Evolutionary conservation across 495 filamentous ascomycete genomes (phyloP), one percentile per base, ranked within the genome.

Genomic region (Paragyromitra xinjiangensis): DNA sequence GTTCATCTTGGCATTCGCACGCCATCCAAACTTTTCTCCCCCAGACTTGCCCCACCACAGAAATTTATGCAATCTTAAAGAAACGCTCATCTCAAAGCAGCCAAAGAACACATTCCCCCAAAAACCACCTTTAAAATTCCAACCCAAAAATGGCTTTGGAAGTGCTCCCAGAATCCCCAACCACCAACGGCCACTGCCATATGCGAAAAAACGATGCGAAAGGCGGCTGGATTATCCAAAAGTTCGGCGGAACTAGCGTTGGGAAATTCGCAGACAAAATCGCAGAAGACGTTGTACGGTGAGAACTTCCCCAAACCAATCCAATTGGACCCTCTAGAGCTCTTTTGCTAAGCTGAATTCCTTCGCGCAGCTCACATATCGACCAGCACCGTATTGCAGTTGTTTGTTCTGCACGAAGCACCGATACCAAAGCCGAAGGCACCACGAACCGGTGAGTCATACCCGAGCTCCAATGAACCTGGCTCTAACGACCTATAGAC

Each of bases 391-490:
- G 88, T 81, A 89, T 97, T 69, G 95, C 92, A 39, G 91, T 98
- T 39, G 93, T 99, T 24, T 98, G 96, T 82, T 99, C 95, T 53
- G 95, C 95, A 24, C 85, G 94, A 82, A 97, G 93, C 83, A 94
- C 92, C 62, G 92, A 91, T 63, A 95, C 94, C 78, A 99, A 99
- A 84, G 89, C 89, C 22, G 93, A 95, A 70, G 95, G 95, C 64
- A 99, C 95, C 50, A 99, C 95, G 39, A 98, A 94, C 84, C 89
- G 94, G 94, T 97, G 86, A 90, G 92, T 88, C 86, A 82, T 71
- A 24, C 0, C 58, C 7, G 22, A 56, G 14, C 29, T 22, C 9
- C 9, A 0, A 37, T 26, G 51, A 44, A 64, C 39, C 2, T 58
- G 12, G 2, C 4, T 58, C 40, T 65, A 34, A 29, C 26, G 9